Evolutionary conservation across 2,329 filamentous ascomycete genomes (phyloP).

Genomic region (Colletotrichum sp.): DNA sequence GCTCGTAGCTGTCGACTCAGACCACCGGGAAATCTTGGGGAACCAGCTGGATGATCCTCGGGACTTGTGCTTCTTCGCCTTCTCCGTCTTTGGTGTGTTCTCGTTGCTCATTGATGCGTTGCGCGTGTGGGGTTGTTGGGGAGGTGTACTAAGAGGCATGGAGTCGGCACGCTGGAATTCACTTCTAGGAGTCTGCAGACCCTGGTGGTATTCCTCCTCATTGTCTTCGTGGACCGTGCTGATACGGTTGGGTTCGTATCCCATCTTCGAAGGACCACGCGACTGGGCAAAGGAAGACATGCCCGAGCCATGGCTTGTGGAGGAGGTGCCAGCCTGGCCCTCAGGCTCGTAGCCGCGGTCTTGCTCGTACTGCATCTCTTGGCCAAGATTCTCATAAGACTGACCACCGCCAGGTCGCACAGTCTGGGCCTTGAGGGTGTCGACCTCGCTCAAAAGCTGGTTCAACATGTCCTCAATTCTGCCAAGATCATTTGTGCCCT

Average conservation of each 20-base stretch:
- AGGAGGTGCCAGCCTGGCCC: constrained; percentile 75
- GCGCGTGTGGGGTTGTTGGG: constrained; percentile 48
- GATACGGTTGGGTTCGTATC: constrained; percentile 69
- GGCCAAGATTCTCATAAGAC: constrained; percentile 73
- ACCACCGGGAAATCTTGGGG: constrained; percentile 96
- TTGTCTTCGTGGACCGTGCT: constrained; percentile 88
- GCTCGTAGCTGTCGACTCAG: constrained; percentile 91
- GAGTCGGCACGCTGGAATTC: constrained; percentile 54
- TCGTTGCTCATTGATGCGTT: constrained; percentile 70
- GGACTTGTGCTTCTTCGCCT: constrained; percentile 88
- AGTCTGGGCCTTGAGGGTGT: constrained; percentile 74
- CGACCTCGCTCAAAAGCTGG: constrained; percentile 90
- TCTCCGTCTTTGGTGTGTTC: constrained; percentile 78
- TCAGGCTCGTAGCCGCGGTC: constrained; percentile 84
- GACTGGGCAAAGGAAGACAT: constrained; percentile 69
- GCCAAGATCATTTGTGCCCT: constrained; percentile 85
- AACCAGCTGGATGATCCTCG: constrained; percentile 79
- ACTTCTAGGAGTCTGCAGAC: constrained; percentile 64
- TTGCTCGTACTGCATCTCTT: constrained; percentile 68
- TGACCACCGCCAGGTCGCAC: constrained; percentile 55
- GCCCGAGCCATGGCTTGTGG: constrained; percentile 72
- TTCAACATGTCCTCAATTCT: constrained; percentile 93
- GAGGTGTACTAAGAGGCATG: constrained; percentile 62
- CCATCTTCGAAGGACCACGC: constrained; percentile 49
- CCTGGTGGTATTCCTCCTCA: constrained; percentile 72